Evolutionary conservation across 495 filamentous ascomycete species (phyloP).

Genomic region (Astrocystis sublimbata): DNA sequence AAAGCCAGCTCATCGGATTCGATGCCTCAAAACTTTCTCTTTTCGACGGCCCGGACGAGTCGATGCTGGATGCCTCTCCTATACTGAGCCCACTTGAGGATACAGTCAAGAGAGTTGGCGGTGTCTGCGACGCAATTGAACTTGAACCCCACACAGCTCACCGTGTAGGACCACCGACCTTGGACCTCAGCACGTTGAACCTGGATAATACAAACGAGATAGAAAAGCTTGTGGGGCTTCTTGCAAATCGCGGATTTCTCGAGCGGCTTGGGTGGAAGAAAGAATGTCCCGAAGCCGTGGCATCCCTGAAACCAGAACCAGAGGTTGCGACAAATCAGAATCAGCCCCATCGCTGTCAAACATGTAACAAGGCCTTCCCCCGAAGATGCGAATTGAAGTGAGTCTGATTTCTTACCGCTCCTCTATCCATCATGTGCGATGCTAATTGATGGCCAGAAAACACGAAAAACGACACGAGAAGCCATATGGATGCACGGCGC

Average conservation of each 20-base stretch:
- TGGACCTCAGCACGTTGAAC: slow-evolving; percentile 3
- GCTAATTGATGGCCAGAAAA: slow-evolving; percentile 57
- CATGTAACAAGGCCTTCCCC: slow-evolving; percentile 56
- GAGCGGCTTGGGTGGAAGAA: slow-evolving; percentile 37
- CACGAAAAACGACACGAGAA: slow-evolving; percentile 84
- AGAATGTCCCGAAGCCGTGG: slow-evolving; percentile 8
- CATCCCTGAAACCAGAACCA: slow-evolving; percentile 16
- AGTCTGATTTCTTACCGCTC: slow-evolving; percentile 19
- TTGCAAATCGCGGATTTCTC: slow-evolving; percentile 28
- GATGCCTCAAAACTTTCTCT: not conserved
- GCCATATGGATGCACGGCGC: slow-evolving; percentile 86
- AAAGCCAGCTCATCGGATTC: not conserved
- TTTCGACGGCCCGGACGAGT: slow-evolving; percentile 2
- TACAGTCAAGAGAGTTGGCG: slow-evolving; percentile 2
- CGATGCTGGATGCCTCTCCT: not conserved
- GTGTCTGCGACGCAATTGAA: not conserved
- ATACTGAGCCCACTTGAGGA: not conserved
- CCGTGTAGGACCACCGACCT: not conserved
- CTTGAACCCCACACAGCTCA: not conserved
- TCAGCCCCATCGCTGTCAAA: slow-evolving; percentile 49
- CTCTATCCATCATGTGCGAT: not conserved
- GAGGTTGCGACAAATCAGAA: slow-evolving; percentile 24
- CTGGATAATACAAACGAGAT: slow-evolving; percentile 8
- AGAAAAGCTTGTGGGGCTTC: slow-evolving; percentile 19
- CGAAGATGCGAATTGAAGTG: slow-evolving; percentile 74